Evolutionary conservation across 2,329 filamentous ascomycete species (phyloP), one percentile per base, ranked within the genome.

Genomic region (Plenodomus tracheiphilus): DNA sequence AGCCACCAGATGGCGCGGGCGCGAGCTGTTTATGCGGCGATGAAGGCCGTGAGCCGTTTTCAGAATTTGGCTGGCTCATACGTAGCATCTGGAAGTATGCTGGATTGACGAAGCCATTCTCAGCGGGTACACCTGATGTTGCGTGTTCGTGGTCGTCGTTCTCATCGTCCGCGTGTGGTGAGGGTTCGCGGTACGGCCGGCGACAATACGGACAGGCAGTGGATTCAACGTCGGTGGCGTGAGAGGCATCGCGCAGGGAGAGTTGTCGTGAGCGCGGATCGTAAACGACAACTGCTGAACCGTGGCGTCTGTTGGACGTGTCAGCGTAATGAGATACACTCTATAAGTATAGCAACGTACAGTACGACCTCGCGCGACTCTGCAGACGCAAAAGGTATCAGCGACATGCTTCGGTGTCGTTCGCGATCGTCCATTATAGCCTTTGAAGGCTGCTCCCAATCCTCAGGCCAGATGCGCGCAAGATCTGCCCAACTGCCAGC

Each of bases 31-130:
- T 71, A 72, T 77, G 72, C 15, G 80, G 76, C 45, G 81, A 79
- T 2, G 80, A 68, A 30, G 81, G 76, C 48, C 72, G 63, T 45
- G 75, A 74, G 39, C 68, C 65, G 67, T 70, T 77, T 72, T 64
- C 79, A 72, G 73, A 85, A 39, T 65, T 75, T 46, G 79, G 79
- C 43, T 77, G 74, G 58, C 80, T 85, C 42, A 80, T 75, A 38
- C 84, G 88, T 35, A 99, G 85, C 88, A 97, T 92, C 64, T 90
- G 90, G 74, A 99, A 99, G 77, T 99, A 99, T 43, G 91, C 85
- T 2, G 92, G 92, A 64, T 92, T 87, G 61, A 97, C 88, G 68
- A 92, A 97, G 47, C 86, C 82, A 41, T 87, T 81, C 32, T 77
- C 72, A 44, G 70, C 63, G 65, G 68, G 58, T 51, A 64, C 51